phyloP scores from a whole-genome alignment of 2,329 filamentous ascomycete species.

The Chrysosphaeria jannelii region DNA sequence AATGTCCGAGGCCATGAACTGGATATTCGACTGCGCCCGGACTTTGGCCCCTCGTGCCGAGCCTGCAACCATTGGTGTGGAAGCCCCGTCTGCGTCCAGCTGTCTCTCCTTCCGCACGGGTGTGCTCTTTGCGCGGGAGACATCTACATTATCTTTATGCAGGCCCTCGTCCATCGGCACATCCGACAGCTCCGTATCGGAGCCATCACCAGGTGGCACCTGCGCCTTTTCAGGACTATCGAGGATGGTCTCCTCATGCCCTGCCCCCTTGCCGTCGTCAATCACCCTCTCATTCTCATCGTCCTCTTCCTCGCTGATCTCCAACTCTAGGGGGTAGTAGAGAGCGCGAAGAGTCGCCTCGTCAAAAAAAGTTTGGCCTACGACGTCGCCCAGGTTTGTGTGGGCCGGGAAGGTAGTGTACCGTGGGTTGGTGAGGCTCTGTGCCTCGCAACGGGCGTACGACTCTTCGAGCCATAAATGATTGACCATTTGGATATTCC shows the following conservation, averaged over 20 bases:
- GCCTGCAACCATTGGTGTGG: slow-evolving; percentile 33
- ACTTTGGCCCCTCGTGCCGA: slow-evolving; percentile 67
- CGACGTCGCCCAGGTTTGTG: slow-evolving; percentile 78
- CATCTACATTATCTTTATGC: too few relatives aligned
- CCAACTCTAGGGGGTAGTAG: slow-evolving; percentile 21
- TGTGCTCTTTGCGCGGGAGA: slow-evolving; percentile 2
- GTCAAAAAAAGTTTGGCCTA: slow-evolving; percentile 67
- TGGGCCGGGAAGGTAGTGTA: slow-evolving; percentile 69
- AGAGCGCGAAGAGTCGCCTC: slow-evolving; percentile 25
- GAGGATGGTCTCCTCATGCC: slow-evolving; percentile 11
- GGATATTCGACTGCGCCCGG: slow-evolving; percentile 47
- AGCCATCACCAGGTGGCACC: too few relatives aligned
- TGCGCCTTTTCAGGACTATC: too few relatives aligned
- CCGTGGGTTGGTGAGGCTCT: slow-evolving; percentile 37
- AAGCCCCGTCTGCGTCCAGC: slow-evolving; percentile 52
- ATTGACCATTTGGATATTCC: slow-evolving; percentile 72
- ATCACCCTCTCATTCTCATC: slow-evolving; percentile 14
- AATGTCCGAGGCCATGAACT: slow-evolving; percentile 56
- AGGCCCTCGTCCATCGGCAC: slow-evolving; percentile 2
- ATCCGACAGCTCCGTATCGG: too few relatives aligned
- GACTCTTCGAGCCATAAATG: slow-evolving; percentile 95
- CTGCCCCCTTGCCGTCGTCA: too few relatives aligned
- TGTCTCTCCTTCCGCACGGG: slow-evolving; percentile 1
- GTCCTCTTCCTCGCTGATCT: slow-evolving; percentile 10
- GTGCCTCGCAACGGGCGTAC: slow-evolving; percentile 62